phyloP scores from a whole-genome alignment of 1,284 basidiomycete species.

The Ustilago lituana region DNA sequence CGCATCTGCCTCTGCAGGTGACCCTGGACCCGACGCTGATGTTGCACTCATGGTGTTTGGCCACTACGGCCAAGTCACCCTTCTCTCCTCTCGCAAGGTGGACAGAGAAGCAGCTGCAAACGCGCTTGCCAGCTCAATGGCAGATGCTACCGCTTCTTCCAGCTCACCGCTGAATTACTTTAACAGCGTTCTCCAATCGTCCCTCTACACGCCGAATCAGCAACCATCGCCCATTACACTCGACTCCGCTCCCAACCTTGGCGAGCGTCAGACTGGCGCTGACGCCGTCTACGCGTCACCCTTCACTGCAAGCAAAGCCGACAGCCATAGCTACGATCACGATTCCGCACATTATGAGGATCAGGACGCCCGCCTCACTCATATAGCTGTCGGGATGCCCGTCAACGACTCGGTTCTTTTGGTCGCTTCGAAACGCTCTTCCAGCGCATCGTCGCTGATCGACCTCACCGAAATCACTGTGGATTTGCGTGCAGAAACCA shows the following conservation, averaged over 20 bases:
- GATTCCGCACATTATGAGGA: neutral
- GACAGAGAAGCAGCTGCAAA: conserved; percentile 9
- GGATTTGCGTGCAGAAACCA: conserved; percentile 22
- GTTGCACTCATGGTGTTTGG: conserved; percentile 41
- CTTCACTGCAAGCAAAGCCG: neutral
- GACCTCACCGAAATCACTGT: conserved; percentile 36
- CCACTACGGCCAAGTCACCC: conserved; percentile 28
- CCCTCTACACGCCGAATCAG: conserved; percentile 28
- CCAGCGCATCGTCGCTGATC: conserved; percentile 11
- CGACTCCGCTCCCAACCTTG: conserved; percentile 13
- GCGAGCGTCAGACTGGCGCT: neutral
- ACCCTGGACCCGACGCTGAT: conserved; percentile 22
- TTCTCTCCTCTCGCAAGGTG: conserved; percentile 26
- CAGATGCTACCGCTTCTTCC: neutral
- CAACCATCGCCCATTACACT: conserved; percentile 42
- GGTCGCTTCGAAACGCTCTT: conserved; percentile 25
- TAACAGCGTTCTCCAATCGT: conserved; percentile 25
- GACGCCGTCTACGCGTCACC: conserved; percentile 3
- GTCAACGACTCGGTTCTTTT: conserved; percentile 28
- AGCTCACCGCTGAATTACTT: conserved; percentile 8
- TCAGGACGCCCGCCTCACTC: conserved; percentile 11
- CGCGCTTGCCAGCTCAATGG: neutral
- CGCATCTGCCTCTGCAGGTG: conserved; percentile 5
- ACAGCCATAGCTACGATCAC: neutral
- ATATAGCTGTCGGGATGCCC: conserved; percentile 45